Evolutionary conservation across 495 filamentous ascomycete genomes (phyloP).

Genomic region (Apodospora peruviana): DNA sequence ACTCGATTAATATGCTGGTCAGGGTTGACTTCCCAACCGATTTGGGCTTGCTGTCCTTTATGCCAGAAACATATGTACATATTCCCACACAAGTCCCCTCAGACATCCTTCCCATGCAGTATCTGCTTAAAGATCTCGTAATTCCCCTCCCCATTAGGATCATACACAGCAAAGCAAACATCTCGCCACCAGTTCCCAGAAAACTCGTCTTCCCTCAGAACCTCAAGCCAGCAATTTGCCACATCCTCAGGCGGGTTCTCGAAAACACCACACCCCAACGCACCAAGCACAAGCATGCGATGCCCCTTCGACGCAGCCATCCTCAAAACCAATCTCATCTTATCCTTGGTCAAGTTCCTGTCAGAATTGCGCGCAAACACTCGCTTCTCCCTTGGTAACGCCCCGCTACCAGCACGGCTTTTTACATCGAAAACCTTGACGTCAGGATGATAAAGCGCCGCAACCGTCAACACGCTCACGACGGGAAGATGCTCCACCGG

Average conservation of each 20-base stretch:
- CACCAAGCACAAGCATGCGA: constrained; percentile 52
- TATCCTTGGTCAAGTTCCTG: constrained; percentile 45
- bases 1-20: too few species aligned
- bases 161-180: constrained; percentile 45
- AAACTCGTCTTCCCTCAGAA: constrained; percentile 56
- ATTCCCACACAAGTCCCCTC: too few species aligned
- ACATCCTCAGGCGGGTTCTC: constrained; percentile 51
- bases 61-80: too few species aligned
- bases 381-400: constrained; percentile 1
- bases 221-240: constrained; percentile 49
- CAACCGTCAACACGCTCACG: constrained; percentile 51
- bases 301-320: constrained; percentile 48
- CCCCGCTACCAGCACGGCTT: too few species aligned
- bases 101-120: not conserved
- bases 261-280: constrained; percentile 61
- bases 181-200: constrained; percentile 48
- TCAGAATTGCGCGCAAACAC: constrained; percentile 27
- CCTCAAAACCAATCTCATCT: constrained; percentile 53
- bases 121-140: not conserved
- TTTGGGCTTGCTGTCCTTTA: too few species aligned
- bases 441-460: constrained; percentile 25
- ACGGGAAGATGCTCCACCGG: too few species aligned
- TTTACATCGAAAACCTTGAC: not conserved
- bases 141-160: not conserved
- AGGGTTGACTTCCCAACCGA: too few species aligned